phyloP scores from a whole-genome alignment of 2,329 filamentous ascomycete species.

The Juglanconis juglandina region DNA sequence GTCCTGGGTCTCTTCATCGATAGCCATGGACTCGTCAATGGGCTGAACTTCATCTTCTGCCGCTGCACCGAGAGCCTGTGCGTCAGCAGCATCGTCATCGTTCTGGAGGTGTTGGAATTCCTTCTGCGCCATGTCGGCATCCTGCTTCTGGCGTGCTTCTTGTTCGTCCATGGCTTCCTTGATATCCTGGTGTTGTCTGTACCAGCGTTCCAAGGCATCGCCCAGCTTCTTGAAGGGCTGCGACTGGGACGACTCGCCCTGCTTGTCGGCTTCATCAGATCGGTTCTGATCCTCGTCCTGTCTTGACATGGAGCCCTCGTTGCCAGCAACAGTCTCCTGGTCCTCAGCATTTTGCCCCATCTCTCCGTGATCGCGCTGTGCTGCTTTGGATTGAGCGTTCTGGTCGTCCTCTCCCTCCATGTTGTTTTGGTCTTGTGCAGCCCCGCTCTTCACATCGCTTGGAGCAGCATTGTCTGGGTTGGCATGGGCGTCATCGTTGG shows the following conservation, averaged over 20 bases:
- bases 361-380: constrained; percentile 64
- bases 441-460: constrained; percentile 62
- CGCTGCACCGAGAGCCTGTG: constrained; percentile 86
- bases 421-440: constrained; percentile 62
- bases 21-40: constrained; percentile 83
- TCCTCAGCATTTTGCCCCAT: constrained; percentile 63
- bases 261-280: constrained; percentile 43
- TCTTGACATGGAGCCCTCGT: constrained; percentile 54
- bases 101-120: constrained; percentile 93
- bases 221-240: constrained; percentile 93
- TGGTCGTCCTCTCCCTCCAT: constrained; percentile 52
- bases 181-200: constrained; percentile 83
- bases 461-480: constrained; percentile 61
- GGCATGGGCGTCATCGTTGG: constrained; percentile 48
- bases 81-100: constrained; percentile 76
- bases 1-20: constrained; percentile 66
- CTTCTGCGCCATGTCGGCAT: constrained; percentile 68
- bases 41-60: constrained; percentile 82
- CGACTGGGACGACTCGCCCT: constrained; percentile 40
- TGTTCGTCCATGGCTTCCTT: constrained; percentile 56
- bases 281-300: constrained; percentile 44
- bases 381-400: constrained; percentile 55
- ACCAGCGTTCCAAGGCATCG: constrained; percentile 89
- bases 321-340: constrained; percentile 59
- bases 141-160: constrained; percentile 47